Evolutionary conservation across 2,329 filamentous ascomycete genomes (phyloP).

Genomic region (Penicillium hordei): DNA sequence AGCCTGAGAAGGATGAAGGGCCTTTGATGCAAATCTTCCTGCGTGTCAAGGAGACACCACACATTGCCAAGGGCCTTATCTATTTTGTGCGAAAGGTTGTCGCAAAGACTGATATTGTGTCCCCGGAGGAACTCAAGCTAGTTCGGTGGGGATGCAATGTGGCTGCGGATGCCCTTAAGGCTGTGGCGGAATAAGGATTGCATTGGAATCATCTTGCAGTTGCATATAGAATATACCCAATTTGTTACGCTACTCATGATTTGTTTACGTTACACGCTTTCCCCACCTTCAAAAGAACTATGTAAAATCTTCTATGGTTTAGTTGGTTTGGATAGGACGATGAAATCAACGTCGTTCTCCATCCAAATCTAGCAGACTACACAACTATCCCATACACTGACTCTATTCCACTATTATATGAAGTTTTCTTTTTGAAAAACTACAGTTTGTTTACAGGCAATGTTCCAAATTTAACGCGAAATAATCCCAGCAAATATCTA

Average conservation of each 20-base stretch:
- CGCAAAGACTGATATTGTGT: conserved; percentile 60
- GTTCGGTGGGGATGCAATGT: conserved; percentile 49
- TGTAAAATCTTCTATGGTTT: neutral
- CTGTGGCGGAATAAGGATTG: conserved; percentile 27
- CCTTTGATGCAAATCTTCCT: conserved; percentile 66
- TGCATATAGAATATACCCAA: conserved; percentile 11
- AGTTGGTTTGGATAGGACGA: too few relatives aligned
- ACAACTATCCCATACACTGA: neutral
- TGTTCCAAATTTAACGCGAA: neutral
- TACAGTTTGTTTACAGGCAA: neutral
- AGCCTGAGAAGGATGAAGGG: conserved; percentile 52
- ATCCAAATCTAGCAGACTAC: neutral
- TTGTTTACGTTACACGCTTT: neutral
- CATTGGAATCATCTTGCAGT: neutral
- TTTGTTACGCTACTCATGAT: conserved; percentile 3
- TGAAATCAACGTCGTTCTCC: too few relatives aligned
- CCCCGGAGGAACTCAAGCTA: conserved; percentile 53
- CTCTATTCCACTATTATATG: neutral
- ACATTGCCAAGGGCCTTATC: conserved; percentile 70
- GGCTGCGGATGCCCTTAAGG: conserved; percentile 43
- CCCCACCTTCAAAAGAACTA: neutral
- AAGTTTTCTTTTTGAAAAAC: neutral
- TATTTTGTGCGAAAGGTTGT: conserved; percentile 79
- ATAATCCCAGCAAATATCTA: neutral
- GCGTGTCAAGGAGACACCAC: conserved; percentile 61